Evolutionary conservation across 2,329 filamentous ascomycete species (phyloP).

Genomic region (Stachybotrys echinatus): DNA sequence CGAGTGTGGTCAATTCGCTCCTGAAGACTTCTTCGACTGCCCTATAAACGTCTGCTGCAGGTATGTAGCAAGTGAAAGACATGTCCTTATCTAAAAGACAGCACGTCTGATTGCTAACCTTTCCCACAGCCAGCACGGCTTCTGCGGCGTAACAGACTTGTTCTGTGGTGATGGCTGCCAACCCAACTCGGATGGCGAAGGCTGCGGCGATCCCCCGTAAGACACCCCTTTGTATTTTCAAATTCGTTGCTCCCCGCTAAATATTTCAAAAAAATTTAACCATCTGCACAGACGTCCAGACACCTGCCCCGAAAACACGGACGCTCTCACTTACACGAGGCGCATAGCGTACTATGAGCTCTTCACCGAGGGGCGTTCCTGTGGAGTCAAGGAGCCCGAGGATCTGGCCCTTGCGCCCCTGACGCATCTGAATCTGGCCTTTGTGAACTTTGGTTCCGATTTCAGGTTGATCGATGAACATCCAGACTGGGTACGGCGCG

Average conservation of each 20-base stretch:
- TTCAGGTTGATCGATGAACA: conserved; percentile 1
- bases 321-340: conserved; percentile 1
- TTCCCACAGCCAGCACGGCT: conserved; percentile 4
- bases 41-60: conserved; percentile 9
- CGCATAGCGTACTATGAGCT: conserved; percentile 5
- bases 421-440: conserved; percentile 5
- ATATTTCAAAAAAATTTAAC: not conserved
- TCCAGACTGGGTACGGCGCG: conserved; percentile 1
- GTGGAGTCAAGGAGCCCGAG: conserved; percentile 5
- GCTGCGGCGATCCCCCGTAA: conserved; percentile 2
- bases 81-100: not conserved
- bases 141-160: conserved; percentile 6
- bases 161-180: conserved; percentile 14
- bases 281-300: not conserved
- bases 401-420: conserved; percentile 2
- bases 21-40: conserved; percentile 1
- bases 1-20: conserved; percentile 8
- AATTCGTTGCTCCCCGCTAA: not conserved
- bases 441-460: conserved; percentile 2
- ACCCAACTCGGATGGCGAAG: conserved; percentile 11
- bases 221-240: not conserved
- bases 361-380: not conserved
- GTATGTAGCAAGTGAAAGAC: not conserved
- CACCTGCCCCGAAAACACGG: not conserved
- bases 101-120: not conserved